Conservation (phyloP, 1,284 basidiomycete species). For the Golubevia pallescens region DNA sequence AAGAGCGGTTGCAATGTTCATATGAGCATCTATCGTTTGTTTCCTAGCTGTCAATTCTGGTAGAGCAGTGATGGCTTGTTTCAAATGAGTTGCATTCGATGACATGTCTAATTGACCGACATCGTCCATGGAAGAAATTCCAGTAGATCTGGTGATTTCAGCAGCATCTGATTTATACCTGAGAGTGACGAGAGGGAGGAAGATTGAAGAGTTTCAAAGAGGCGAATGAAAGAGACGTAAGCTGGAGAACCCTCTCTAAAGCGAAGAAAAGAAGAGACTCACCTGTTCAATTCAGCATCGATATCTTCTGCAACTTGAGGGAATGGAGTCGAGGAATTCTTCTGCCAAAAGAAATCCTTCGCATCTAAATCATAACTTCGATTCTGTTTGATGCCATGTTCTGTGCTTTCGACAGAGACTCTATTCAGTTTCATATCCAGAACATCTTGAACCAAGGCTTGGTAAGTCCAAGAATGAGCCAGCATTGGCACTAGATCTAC, state of each 20-base stretch:
- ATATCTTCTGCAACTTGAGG: conserved; percentile 99
- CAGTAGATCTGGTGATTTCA: conserved; percentile 93
- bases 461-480: conserved; percentile 98
- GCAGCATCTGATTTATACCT: conserved; percentile 92
- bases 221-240: conserved; percentile 1
- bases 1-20: conserved; percentile 97
- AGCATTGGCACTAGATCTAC: conserved; percentile 93
- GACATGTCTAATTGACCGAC: conserved; percentile 77
- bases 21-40: conserved; percentile 93
- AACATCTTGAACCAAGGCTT: conserved; percentile 96
- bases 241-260: neutral
- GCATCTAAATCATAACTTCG: conserved; percentile 86
- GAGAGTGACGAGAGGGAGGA: too few relatives aligned
- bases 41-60: conserved; percentile 97
- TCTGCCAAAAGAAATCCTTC: conserved; percentile 99
- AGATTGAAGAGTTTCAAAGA: too few relatives aligned
- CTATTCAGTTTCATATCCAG: conserved; percentile 96
- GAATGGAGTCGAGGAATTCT: conserved; percentile 94
- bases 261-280: too few relatives aligned
- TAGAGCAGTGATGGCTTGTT: conserved; percentile 96
- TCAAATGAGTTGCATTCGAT: conserved; percentile 90
- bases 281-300: conserved; percentile 83
- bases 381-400: conserved; percentile 16
- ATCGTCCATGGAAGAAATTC: conserved; percentile 93
- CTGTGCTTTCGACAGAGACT: conserved; percentile 73